Conservation (phyloP, 352 stramenopile genomes). For the Globisporangium polare region DNA sequence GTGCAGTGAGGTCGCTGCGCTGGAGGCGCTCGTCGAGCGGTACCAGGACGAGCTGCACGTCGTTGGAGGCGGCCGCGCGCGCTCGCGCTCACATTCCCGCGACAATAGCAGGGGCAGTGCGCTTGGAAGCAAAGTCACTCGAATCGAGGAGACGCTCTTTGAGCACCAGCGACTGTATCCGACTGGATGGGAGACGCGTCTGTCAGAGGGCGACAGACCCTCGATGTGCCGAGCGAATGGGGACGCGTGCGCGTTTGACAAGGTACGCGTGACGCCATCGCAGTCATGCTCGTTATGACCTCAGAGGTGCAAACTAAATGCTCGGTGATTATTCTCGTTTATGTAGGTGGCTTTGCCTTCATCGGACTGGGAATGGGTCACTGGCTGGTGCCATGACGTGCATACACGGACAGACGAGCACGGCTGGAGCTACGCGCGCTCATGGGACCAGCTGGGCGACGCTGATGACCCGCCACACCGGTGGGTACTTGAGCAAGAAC, state of each 20-base stretch:
- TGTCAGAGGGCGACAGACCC: conserved; percentile 15
- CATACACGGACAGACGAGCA: conserved; percentile 40
- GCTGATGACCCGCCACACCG: conserved; percentile 10
- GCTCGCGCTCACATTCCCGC: conserved; percentile 5
- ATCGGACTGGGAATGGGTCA: conserved; percentile 58
- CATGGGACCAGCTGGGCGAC: conserved; percentile 28
- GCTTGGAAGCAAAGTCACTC: conserved; percentile 10
- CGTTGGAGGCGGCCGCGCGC: neutral
- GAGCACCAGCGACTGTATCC: conserved; percentile 48
- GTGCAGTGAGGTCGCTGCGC: conserved; percentile 46
- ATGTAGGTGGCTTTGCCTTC: conserved; percentile 47
- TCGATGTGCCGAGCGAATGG: conserved; percentile 28
- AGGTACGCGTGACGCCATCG: conserved; percentile 20
- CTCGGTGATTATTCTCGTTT: neutral
- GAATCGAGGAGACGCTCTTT: conserved; percentile 48
- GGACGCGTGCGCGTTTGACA: conserved; percentile 31
- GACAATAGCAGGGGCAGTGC: neutral
- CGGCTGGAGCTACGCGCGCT: conserved; percentile 54
- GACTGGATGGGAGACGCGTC: conserved; percentile 21
- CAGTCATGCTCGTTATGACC: neutral
- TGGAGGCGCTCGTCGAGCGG: conserved; percentile 53
- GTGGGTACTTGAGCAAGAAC: neutral
- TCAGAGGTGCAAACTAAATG: neutral
- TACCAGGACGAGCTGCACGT: conserved; percentile 53
- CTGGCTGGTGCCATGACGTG: conserved; percentile 43